Conservation (phyloP, 768 basidiomycete genomes). For the Dioszegia hungarica region DNA sequence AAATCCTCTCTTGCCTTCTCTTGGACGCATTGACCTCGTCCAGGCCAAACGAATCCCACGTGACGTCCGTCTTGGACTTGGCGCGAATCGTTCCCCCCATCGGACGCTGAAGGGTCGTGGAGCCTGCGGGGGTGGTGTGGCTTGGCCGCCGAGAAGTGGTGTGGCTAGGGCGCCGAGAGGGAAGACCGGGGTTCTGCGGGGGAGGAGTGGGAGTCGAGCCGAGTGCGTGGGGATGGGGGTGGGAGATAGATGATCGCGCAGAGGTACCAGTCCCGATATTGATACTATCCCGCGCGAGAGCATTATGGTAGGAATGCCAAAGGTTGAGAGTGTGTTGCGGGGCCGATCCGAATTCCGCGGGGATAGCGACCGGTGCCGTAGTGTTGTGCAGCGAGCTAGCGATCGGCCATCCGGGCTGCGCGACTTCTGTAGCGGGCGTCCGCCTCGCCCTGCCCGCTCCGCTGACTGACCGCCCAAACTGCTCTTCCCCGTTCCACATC, state of each 20-base stretch:
- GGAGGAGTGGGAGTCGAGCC: slow-evolving; percentile 11
- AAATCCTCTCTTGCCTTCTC: background rate
- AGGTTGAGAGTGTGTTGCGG: slow-evolving; percentile 32
- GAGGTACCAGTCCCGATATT: slow-evolving; percentile 22
- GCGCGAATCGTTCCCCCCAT: slow-evolving; percentile 31
- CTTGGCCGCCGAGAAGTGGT: background rate
- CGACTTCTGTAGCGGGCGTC: slow-evolving; percentile 15
- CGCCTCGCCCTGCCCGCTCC: slow-evolving; percentile 23
- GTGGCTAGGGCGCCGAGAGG: background rate
- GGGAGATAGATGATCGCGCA: too few relatives aligned
- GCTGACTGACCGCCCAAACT: slow-evolving; percentile 19
- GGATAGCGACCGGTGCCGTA: slow-evolving; percentile 18
- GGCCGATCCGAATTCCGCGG: slow-evolving; percentile 33
- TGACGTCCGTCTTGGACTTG: slow-evolving; percentile 16
- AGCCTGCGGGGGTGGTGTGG: background rate
- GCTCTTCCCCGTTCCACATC: slow-evolving; percentile 19
- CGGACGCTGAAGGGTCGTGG: slow-evolving; percentile 8
- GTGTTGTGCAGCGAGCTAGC: background rate
- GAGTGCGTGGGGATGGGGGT: slow-evolving; percentile 8
- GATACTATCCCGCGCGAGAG: slow-evolving; percentile 28
- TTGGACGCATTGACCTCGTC: slow-evolving; percentile 13
- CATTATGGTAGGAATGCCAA: slow-evolving; percentile 26
- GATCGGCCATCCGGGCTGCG: slow-evolving; percentile 2
- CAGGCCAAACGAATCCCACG: slow-evolving; percentile 37
- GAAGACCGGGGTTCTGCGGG: background rate